These are phyloP conservation scores for Umbelopsis sp. DNA, from an alignment of 192 early-diverging fungal species.

Conservation along the genomic window DNA sequence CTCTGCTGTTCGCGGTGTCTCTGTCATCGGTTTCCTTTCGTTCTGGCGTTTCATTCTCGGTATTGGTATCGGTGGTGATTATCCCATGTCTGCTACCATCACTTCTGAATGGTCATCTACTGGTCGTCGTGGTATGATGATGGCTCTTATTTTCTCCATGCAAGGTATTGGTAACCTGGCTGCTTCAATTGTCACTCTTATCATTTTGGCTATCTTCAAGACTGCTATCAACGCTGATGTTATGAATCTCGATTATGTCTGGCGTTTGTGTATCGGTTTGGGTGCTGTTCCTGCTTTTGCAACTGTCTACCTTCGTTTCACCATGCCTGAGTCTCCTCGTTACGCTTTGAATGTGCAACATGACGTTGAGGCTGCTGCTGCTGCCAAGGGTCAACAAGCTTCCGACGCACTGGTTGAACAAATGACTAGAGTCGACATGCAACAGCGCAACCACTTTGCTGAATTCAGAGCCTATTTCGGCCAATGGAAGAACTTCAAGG, in stretches of 20 bases:
- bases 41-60: constrained; percentile 94
- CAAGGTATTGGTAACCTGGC: constrained; percentile 91
- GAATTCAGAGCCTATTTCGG: constrained; percentile 79
- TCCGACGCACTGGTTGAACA: constrained; percentile 30
- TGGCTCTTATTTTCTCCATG: constrained; percentile 82
- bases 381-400: constrained; percentile 42
- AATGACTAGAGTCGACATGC: constrained; percentile 39
- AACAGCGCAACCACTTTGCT: constrained; percentile 42
- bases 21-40: constrained; percentile 73
- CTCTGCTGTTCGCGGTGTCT: constrained; percentile 65
- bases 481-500: constrained; percentile 78
- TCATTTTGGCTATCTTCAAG: constrained; percentile 78
- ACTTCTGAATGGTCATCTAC: constrained; percentile 89
- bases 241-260: constrained; percentile 84
- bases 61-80: constrained; percentile 94
- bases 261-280: constrained; percentile 86
- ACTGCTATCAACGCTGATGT: constrained; percentile 63
- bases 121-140: constrained; percentile 71
- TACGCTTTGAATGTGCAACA: constrained; percentile 71
- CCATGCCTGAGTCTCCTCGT: constrained; percentile 93
- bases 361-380: constrained; percentile 47
- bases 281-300: constrained; percentile 81
- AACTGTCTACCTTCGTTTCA: constrained; percentile 89
- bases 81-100: constrained; percentile 89
- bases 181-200: constrained; percentile 77